phyloP scores from a whole-genome alignment of 176 grass and related monocot species.

The Juncus effusus region DNA sequence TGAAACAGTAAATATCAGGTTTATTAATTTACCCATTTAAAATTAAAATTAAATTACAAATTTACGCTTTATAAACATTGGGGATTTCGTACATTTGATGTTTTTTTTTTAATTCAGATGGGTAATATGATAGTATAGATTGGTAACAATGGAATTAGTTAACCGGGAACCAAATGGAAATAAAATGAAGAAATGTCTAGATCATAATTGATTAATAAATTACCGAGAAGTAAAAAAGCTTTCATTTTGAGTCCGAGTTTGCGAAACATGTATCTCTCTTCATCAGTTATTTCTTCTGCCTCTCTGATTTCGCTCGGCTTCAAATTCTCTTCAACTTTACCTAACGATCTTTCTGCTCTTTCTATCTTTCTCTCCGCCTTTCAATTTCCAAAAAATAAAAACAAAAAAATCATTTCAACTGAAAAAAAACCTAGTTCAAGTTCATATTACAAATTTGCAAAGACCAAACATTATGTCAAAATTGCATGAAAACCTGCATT shows the following conservation, averaged over 20 bases:
- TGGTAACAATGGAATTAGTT: background rate
- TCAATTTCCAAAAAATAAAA: background rate
- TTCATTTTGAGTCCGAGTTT: constrained; percentile 96
- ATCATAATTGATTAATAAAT: constrained; percentile 1
- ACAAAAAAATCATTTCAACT: constrained; percentile 32
- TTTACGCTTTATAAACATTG: no score
- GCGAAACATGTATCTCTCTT: constrained; percentile 94
- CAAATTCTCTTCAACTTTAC: constrained; percentile 82
- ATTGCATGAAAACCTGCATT: background rate
- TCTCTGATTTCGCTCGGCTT: constrained; percentile 48
- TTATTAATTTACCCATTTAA: no score
- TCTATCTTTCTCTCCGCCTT: constrained; percentile 73
- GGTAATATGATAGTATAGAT: no score
- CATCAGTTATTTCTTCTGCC: constrained; percentile 78
- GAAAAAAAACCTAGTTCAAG: no score
- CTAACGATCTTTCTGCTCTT: constrained; percentile 69
- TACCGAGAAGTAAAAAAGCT: constrained; percentile 83
- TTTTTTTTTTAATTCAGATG: no score
- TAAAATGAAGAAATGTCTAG: background rate
- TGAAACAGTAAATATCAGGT: no score
- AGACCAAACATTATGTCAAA: background rate
- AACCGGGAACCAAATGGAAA: background rate
- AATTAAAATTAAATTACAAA: no score
- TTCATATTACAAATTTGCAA: no score
- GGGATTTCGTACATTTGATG: no score